Evolutionary conservation across 805 yeast genomes (phyloP).

Genomic region (Schizosaccharomyces osmophilus): DNA sequence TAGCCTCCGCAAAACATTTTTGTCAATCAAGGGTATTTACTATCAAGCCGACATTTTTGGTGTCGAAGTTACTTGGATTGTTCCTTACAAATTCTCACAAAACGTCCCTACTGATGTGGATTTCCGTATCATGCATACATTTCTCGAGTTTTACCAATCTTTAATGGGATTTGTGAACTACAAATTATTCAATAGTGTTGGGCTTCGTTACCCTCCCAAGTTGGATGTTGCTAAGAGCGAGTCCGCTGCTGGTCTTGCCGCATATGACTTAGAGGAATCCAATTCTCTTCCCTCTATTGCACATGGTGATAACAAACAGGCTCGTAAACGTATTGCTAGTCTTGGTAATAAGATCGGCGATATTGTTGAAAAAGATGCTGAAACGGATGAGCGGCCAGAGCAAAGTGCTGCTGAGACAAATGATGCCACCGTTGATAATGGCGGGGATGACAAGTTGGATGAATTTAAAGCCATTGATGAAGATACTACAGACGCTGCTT

Average conservation of each 20-base stretch:
- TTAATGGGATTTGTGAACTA: conserved; percentile 65
- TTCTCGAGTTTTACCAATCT: conserved; percentile 86
- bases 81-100: conserved; percentile 91
- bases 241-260: conserved; percentile 71
- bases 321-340: neutral
- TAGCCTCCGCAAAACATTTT: conserved; percentile 66
- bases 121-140: conserved; percentile 88
- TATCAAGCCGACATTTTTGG: conserved; percentile 78
- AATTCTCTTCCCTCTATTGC: neutral
- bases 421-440: conserved; percentile 18
- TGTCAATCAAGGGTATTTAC: conserved; percentile 89
- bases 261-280: conserved; percentile 42
- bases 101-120: conserved; percentile 84
- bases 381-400: neutral
- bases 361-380: neutral
- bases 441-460: conserved; percentile 30
- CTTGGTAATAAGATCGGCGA: neutral
- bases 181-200: conserved; percentile 65
- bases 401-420: neutral
- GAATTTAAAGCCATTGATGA: conserved; percentile 29
- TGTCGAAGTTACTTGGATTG: conserved; percentile 85
- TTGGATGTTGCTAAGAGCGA: conserved; percentile 48
- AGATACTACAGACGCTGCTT: neutral
- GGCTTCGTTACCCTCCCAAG: conserved; percentile 75
- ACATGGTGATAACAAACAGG: neutral